Conservation (phyloP, 2,329 filamentous ascomycete genomes). For the Trichoderma lentiforme region DNA sequence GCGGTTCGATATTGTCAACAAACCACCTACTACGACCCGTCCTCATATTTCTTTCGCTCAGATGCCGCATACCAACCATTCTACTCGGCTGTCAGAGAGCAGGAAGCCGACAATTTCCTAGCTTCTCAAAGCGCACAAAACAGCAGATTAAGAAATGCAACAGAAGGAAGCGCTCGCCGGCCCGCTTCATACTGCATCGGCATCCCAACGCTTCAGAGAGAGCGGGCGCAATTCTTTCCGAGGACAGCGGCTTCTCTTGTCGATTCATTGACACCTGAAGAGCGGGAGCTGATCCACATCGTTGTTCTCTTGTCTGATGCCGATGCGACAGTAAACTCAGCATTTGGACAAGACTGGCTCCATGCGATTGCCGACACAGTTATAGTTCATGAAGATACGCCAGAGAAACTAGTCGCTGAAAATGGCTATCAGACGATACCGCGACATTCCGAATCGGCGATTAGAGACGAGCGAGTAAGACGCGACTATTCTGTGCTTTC, state of each 20-base stretch:
- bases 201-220: constrained; percentile 29
- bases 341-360: constrained; percentile 31
- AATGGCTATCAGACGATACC: constrained; percentile 18
- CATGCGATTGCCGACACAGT: constrained; percentile 29
- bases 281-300: constrained; percentile 28
- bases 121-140: background rate
- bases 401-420: background rate
- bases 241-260: constrained; percentile 30
- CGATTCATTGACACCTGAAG: constrained; percentile 27
- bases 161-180: background rate
- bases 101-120: constrained; percentile 26
- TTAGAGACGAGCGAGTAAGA: constrained; percentile 28
- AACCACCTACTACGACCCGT: constrained; percentile 26
- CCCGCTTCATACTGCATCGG: constrained; percentile 26
- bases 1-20: constrained; percentile 25
- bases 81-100: constrained; percentile 26
- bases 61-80: constrained; percentile 24
- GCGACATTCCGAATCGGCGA: constrained; percentile 16
- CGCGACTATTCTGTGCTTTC: constrained; percentile 30
- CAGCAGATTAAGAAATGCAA: background rate
- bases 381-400: constrained; percentile 26
- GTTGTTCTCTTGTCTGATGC: constrained; percentile 31
- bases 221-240: constrained; percentile 26
- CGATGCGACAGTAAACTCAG: constrained; percentile 26
- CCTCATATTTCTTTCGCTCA: constrained; percentile 28